Evolutionary conservation across 192 early-diverging fungal species (phyloP).

Genomic region (Entomortierella beljakovae): DNA sequence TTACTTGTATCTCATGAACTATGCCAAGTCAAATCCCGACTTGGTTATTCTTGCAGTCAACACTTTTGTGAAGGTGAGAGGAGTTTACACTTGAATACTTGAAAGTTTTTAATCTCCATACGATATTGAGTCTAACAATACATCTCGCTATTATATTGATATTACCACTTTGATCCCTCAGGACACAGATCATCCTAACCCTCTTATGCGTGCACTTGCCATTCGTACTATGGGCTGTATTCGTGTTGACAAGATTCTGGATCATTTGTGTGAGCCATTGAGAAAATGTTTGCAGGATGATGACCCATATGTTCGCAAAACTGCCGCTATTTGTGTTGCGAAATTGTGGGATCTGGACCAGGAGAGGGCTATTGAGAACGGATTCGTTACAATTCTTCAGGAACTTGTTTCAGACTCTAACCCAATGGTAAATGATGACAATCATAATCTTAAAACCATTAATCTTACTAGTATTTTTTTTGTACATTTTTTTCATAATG

Average conservation of each 20-base stretch:
- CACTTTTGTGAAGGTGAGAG: constrained; percentile 91
- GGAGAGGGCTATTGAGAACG: constrained; percentile 89
- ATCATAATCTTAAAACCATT: no score
- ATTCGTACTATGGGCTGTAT: constrained; percentile 99
- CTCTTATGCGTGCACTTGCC: constrained; percentile 93
- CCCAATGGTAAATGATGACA: constrained; percentile 77
- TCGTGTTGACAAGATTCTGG: constrained; percentile 94
- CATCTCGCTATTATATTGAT: background rate
- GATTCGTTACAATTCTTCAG: constrained; percentile 86
- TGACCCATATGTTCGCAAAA: constrained; percentile 98
- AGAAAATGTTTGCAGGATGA: constrained; percentile 92
- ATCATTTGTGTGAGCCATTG: constrained; percentile 93
- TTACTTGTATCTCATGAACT: constrained; percentile 98
- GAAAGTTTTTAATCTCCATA: no score
- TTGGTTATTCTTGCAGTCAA: constrained; percentile 97
- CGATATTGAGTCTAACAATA: no score
- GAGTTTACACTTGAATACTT: no score
- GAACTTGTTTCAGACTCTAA: constrained; percentile 95
- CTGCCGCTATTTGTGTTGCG: constrained; percentile 94
- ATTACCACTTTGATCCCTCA: constrained; percentile 25
- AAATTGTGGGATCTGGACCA: constrained; percentile 96
- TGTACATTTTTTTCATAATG: background rate
- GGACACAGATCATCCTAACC: constrained; percentile 96
- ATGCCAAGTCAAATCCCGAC: constrained; percentile 96
- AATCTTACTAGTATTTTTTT: no score